phyloP scores from a whole-genome alignment of 2,329 filamentous ascomycete genomes.

The Magnaporthiopsis incrustans region DNA sequence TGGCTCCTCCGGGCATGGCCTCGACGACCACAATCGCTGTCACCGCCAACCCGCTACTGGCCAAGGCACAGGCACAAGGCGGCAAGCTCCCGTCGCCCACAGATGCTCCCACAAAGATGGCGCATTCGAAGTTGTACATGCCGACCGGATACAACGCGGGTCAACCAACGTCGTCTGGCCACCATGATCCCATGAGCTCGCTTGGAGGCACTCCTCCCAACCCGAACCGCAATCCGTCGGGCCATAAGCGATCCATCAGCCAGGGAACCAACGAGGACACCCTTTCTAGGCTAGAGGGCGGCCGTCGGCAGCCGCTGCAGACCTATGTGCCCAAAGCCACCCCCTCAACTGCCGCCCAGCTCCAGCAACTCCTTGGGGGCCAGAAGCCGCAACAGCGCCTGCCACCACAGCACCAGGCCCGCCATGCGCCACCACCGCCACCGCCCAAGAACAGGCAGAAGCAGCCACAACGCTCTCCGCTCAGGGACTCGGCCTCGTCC shows the following conservation, averaged over 20 bases:
- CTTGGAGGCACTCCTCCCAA: slow-evolving; percentile 1
- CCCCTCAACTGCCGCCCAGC: background rate
- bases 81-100: slow-evolving; percentile 2
- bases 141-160: background rate
- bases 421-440: slow-evolving; percentile 8
- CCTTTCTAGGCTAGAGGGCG: slow-evolving; percentile 18
- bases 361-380: background rate
- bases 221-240: slow-evolving; percentile 4
- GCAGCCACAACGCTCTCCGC: slow-evolving; percentile 10
- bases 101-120: background rate
- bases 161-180: background rate
- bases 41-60: slow-evolving; percentile 9
- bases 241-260: slow-evolving; percentile 2
- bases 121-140: background rate
- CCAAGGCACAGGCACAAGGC: slow-evolving; percentile 8
- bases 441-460: slow-evolving; percentile 5
- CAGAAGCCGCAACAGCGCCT: slow-evolving; percentile 4
- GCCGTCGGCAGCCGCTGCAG: slow-evolving; percentile 6
- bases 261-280: slow-evolving; percentile 19
- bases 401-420: slow-evolving; percentile 13
- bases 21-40: slow-evolving; percentile 14
- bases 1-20: slow-evolving; percentile 13
- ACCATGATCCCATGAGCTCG: background rate
- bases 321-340: slow-evolving; percentile 8
- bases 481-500: slow-evolving; percentile 16